phyloP scores from a whole-genome alignment of 345 rosid genomes.

The Populus simonii region DNA sequence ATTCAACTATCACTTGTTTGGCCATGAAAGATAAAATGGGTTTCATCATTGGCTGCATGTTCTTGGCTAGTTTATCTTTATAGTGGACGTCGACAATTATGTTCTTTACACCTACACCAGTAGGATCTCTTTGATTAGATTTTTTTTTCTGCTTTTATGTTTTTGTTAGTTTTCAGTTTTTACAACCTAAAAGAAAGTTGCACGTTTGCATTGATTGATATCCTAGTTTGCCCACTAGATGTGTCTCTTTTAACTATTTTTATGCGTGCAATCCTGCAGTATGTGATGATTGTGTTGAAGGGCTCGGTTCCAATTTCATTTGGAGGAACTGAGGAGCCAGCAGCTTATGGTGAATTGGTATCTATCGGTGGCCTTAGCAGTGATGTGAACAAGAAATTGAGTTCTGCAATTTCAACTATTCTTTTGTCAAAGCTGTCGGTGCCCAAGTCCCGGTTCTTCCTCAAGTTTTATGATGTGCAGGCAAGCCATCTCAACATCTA shows the following conservation, averaged over 20 bases:
- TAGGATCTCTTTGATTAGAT: not conserved
- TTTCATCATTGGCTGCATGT: not conserved
- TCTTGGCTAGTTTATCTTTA: not conserved
- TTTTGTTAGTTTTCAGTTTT: not conserved
- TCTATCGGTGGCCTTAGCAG: constrained; percentile 86
- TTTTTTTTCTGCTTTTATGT: not conserved
- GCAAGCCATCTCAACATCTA: constrained; percentile 40
- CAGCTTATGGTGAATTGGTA: constrained; percentile 90
- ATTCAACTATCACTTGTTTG: not conserved
- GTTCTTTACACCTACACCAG: not conserved
- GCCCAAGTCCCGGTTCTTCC: constrained; percentile 78
- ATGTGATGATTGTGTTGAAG: constrained; percentile 96
- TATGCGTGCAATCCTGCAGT: constrained; percentile 42
- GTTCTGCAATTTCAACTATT: constrained; percentile 70
- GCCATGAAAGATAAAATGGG: not conserved
- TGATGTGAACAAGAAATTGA: constrained; percentile 79
- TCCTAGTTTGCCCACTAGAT: not conserved
- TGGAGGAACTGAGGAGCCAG: constrained; percentile 93
- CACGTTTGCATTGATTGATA: not conserved
- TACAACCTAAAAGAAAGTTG: not conserved
- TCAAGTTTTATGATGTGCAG: constrained; percentile 88
- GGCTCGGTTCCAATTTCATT: constrained; percentile 90
- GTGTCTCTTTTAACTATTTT: not conserved
- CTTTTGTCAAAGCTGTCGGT: constrained; percentile 79
- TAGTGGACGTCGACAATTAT: not conserved